Evolutionary conservation across 1,284 basidiomycete genomes (phyloP), one percentile per base, ranked within the genome.

Genomic region (Athelia psychrophila): DNA sequence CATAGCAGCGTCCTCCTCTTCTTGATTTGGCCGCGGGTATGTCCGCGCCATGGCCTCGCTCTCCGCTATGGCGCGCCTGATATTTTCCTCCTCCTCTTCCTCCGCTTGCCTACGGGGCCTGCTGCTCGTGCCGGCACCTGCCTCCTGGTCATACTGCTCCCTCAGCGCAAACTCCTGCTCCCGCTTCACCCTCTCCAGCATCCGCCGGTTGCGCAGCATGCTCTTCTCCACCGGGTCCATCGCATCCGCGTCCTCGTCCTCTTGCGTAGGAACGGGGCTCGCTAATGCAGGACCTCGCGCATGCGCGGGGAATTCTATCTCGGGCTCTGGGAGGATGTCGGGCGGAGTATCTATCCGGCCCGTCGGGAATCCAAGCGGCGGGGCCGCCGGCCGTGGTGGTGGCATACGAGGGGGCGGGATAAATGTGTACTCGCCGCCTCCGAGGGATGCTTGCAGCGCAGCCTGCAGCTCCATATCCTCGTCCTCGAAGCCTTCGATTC

Each of bases 401-500:
- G 55, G 16, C 52, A 44, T 20, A 33, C 27, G 27, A 5, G n/a
- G n/a, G 54, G 52, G 32, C 59, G 55, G 16, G 52, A 46, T 20
- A 33, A 33, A n/a, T 32, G 5, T 27, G 18, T 15, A 30, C 16
- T 23, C 23, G 27, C 19, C 32, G 46, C 66, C 65, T 62, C 70
- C 71, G 18, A 91, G 63, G 2, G 87, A 91, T 1, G 93, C 93
- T 60, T 91, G 89, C 47, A 95, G 69, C 1, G 91, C 93, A 5
- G 84, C 86, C 64, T 95, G 92, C 0, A 96, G 78, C 54, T 93
- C 91, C 59, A 84, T 80, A 66, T 96, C 94, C 66, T 95, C 93
- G 58, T 92, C 86, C 57, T 91, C 91, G 33, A 91, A 67, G 3
- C 73, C 77, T 51, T 72, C 67, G 20, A 66, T 53, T 19, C 64